Percentiles rank a stretch among this genome's conserved stretches.
These are phyloP conservation scores for Novymonas esmeraldas DNA, from an alignment of 208 protist species.

Conservation along the genomic window DNA sequence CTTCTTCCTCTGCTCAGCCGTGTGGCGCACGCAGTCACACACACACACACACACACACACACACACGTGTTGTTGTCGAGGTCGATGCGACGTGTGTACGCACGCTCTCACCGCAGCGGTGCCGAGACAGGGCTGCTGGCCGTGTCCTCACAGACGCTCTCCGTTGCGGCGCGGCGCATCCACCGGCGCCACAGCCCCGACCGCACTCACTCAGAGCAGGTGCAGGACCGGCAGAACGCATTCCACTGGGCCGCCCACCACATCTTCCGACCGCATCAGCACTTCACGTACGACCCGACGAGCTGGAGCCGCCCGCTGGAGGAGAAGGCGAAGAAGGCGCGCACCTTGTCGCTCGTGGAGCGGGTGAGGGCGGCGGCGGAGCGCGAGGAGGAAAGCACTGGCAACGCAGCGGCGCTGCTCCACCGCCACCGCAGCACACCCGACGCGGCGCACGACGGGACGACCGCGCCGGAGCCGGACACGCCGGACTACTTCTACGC, in stretches of 20 bases:
- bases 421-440: neutral
- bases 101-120: too few species aligned
- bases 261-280: constrained; percentile 75
- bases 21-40: neutral
- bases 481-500: constrained; percentile 20
- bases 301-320: constrained; percentile 68
- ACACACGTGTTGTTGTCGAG: neutral
- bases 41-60: neutral
- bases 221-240: constrained; percentile 73
- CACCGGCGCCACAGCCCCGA: constrained; percentile 53
- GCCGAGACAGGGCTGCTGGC: too few species aligned
- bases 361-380: constrained; percentile 53
- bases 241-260: constrained; percentile 73
- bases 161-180: constrained; percentile 2
- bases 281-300: constrained; percentile 86
- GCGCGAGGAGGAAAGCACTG: constrained; percentile 25
- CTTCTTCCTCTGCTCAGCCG: neutral
- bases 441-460: neutral
- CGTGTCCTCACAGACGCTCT: neutral
- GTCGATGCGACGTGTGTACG: too few species aligned
- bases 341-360: constrained; percentile 43
- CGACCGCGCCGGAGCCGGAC: neutral
- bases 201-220: constrained; percentile 62
- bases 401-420: constrained; percentile 4
- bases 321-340: constrained; percentile 48